A percentile compares a stretch with the other conserved stretches of the same genome.
phyloP scores from a whole-genome alignment of 208 protist genomes.

The Leishmania arabica region DNA sequence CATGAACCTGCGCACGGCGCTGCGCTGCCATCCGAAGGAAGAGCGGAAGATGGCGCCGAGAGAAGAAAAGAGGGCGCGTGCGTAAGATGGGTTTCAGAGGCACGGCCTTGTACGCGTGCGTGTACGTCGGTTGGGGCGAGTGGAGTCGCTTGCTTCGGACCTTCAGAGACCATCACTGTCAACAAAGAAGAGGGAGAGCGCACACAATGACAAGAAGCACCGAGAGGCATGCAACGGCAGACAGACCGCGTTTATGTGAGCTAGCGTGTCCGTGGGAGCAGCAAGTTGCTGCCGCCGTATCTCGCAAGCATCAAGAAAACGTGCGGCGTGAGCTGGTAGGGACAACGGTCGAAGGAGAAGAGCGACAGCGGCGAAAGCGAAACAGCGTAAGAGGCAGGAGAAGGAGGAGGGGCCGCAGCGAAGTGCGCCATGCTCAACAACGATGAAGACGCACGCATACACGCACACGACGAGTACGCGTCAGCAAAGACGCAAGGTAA shows the following conservation, averaged over 20 bases:
- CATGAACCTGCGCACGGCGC: neutral
- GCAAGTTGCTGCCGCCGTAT: neutral
- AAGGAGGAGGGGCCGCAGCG: neutral
- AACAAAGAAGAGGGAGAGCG: neutral
- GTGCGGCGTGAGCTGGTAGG: neutral
- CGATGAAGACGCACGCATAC: neutral
- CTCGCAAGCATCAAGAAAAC: neutral
- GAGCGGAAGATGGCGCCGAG: neutral
- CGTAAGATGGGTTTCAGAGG: neutral
- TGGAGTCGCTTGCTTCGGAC: neutral
- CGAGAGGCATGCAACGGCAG: neutral
- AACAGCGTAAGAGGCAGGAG: neutral
- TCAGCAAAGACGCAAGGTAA: neutral
- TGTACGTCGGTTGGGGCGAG: neutral
- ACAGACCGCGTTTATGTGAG: neutral
- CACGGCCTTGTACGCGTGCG: neutral
- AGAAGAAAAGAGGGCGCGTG: neutral
- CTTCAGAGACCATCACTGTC: neutral
- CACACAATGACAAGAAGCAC: neutral
- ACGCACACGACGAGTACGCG: neutral
- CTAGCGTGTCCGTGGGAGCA: neutral
- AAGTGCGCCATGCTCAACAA: neutral
- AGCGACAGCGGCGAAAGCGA: neutral
- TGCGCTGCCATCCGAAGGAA: neutral
- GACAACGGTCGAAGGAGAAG: neutral